Base-by-base conservation (phyloP, 345 rosid genomes). In the Balakata baccata region DNA sequence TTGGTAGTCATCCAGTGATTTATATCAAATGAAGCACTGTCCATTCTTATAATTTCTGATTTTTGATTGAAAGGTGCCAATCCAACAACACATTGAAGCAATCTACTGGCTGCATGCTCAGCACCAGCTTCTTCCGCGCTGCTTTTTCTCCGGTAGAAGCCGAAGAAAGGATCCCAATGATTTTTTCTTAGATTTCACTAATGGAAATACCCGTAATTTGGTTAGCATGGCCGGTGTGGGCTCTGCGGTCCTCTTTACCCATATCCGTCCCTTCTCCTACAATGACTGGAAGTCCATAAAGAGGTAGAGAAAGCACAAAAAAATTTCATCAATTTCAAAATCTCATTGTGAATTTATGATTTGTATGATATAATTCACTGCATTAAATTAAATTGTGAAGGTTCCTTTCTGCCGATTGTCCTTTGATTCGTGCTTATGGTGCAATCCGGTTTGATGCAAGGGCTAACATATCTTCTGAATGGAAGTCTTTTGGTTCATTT, bases 31-130 rank as follows among this genome's bases (percentile, higher is more conserved):
- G 34, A 43, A 43, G 10, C 1, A 9, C 7, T 43, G 7, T 12
- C 46, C 17, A 29, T 16, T 37, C 20, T 61, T 29, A 29, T 69
- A 16, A 5, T 37, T 51, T 45, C 4, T 38, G 0, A 6, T 20
- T 46, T 17, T 20, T 49, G 62, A 38, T 23, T 29, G 58, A 63
- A 68, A 91, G 97, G 93, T 89, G 50, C 90, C 95, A 3, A 87
- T 93, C 38, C 67, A 81, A 58, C 77, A 86, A 70, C 72, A 81
- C 68, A 84, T 91, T 6, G 88, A 82, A 58, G 94, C 98, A 62
- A 89, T 91, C 51, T 87, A 89, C 64, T 93, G 98, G 98, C 92
- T 91, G 20, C 89, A 89, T 68, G 88, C 91, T 11, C 98, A 91
- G 76, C 73, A 79, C 63, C 87, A 81, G 4, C 74, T 74, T 53